phyloP scores from a whole-genome alignment of 2,329 filamentous ascomycete genomes.

The Dothideomycetes sp. region DNA sequence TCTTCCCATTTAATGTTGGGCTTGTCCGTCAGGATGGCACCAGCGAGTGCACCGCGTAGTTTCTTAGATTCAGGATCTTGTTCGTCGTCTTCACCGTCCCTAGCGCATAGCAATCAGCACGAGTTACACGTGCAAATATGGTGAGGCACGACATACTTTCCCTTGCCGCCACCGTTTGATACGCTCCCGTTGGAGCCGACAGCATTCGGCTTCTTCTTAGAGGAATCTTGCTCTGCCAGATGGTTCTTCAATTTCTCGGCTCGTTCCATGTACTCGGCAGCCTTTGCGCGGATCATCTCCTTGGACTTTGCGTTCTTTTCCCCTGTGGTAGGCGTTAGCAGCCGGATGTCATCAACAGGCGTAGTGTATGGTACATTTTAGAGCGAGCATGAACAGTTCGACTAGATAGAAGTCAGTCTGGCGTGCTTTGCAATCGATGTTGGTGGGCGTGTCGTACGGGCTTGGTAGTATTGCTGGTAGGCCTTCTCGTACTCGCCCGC shows the following conservation, averaged over 20 bases:
- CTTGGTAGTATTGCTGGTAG: slow-evolving; percentile 90
- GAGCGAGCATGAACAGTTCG: slow-evolving; percentile 95
- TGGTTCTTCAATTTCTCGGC: slow-evolving; percentile 97
- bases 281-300: slow-evolving; percentile 93
- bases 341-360: not conserved
- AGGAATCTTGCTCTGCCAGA: slow-evolving; percentile 61
- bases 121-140: not conserved
- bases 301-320: slow-evolving; percentile 97
- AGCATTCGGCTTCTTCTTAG: slow-evolving; percentile 60
- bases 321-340: slow-evolving; percentile 35
- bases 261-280: slow-evolving; percentile 94
- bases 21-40: slow-evolving; percentile 88
- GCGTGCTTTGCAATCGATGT: slow-evolving; percentile 11
- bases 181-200: slow-evolving; percentile 64
- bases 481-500: slow-evolving; percentile 94
- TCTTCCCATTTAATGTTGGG: slow-evolving; percentile 98
- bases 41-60: slow-evolving; percentile 77
- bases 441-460: slow-evolving; percentile 32
- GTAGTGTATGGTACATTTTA: slow-evolving; percentile 67
- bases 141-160: slow-evolving; percentile 34
- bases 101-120: slow-evolving; percentile 5
- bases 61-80: slow-evolving; percentile 92
- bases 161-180: slow-evolving; percentile 53
- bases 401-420: slow-evolving; percentile 38
- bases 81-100: slow-evolving; percentile 51